Evolutionary conservation across 2,329 filamentous ascomycete genomes (phyloP), one percentile per base, ranked within the genome.

Genomic region (Simplicillium sp.): DNA sequence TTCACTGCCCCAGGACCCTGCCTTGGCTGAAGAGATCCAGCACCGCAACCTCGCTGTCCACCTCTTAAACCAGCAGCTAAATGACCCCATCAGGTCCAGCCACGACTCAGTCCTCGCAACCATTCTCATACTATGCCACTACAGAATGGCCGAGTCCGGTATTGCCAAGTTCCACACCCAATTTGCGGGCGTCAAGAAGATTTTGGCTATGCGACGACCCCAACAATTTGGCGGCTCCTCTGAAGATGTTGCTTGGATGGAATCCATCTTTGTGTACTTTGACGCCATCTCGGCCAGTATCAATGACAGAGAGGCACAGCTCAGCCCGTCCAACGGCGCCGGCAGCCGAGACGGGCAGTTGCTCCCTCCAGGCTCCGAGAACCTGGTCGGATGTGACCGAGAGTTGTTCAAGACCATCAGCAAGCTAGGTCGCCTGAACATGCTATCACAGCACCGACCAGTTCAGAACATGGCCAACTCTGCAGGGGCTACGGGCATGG

Each of bases 121-220:
- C 4, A 78, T 96, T 29, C 73, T 96, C 32, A 75, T 96, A 8
- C 71, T 96, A 3, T 95, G 88, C 57, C 80, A 96, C 45, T 95
- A 94, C 59, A 85, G 94, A 50, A 88, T 95, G 65, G 92, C 87
- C 46, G 89, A 96, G 60, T 92, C 86, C 1, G 90, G 90, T 3
- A 82, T 96, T 50, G 87, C 87, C 15, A 90, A 90, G 54, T 96
- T 96, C 63, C 86, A 88, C 50, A 92, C 86, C 0, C 90, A 96
- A 57, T 88, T 96, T 53, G 87, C 87, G 1, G 89, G 90, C 0
- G 88, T 96, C 32, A 89, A 88, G 63, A 94, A 94, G 67, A 79
- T 97, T 28, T 73, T 96, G 11, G 77, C 81, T 4, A 77, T 95
- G 65, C 76, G 88, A 44, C 75, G 85, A 44, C 47, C 54, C 3